Evolutionary conservation across 169 alveolate species (phyloP).

Genomic region (Cryptosporidium bovis): DNA sequence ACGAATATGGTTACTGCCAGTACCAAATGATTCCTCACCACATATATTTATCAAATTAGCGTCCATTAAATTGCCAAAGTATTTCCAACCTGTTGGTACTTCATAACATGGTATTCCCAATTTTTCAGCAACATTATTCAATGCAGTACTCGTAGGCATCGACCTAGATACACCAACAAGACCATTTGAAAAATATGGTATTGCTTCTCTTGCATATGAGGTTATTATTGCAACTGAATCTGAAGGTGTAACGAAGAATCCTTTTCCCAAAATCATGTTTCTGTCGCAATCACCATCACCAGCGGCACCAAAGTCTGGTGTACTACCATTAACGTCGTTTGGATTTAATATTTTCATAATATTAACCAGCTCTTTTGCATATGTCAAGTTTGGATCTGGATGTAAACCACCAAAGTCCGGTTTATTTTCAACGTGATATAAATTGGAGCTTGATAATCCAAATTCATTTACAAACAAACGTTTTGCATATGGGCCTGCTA

Average conservation of each 20-base stretch:
- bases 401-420: slow-evolving; percentile 87
- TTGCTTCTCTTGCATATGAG: slow-evolving; percentile 86
- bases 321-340: slow-evolving; percentile 64
- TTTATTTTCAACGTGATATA: slow-evolving; percentile 75
- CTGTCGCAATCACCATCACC: slow-evolving; percentile 98
- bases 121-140: slow-evolving; percentile 91
- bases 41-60: slow-evolving; percentile 90
- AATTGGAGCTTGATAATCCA: slow-evolving; percentile 79
- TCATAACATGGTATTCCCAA: slow-evolving; percentile 90
- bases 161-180: slow-evolving; percentile 93
- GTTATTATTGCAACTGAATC: slow-evolving; percentile 94
- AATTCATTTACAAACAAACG: slow-evolving; percentile 85
- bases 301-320: slow-evolving; percentile 95
- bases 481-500: slow-evolving; percentile 92
- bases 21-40: slow-evolving; percentile 97
- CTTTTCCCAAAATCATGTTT: slow-evolving; percentile 91
- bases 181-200: slow-evolving; percentile 86
- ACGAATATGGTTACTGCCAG: slow-evolving; percentile 92
- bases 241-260: slow-evolving; percentile 94
- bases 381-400: slow-evolving; percentile 92
- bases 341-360: slow-evolving; percentile 76
- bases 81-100: slow-evolving; percentile 98
- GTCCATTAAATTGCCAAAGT: slow-evolving; percentile 96
- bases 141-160: slow-evolving; percentile 96
- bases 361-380: slow-evolving; percentile 92